Evolutionary conservation across 495 filamentous ascomycete species (phyloP).

Genomic region (Parachaetomium inaequale): DNA sequence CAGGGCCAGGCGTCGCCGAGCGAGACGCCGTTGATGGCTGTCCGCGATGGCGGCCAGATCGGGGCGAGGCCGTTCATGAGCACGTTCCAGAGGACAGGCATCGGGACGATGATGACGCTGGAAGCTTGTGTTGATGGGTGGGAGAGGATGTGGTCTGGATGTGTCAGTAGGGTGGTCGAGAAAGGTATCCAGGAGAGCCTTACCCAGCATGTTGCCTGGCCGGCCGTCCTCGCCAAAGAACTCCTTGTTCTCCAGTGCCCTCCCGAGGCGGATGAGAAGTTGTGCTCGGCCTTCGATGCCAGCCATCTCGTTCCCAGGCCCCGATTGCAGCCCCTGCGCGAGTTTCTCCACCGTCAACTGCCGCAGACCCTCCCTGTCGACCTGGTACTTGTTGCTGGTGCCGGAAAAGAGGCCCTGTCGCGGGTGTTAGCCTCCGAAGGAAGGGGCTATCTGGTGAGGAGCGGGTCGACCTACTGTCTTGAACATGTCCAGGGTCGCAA

Average conservation of each 20-base stretch:
- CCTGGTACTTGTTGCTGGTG: slow-evolving; percentile 78
- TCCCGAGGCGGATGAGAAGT: slow-evolving; percentile 69
- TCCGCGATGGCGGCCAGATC: slow-evolving; percentile 89
- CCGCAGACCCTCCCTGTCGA: slow-evolving; percentile 78
- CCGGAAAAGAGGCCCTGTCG: slow-evolving; percentile 81
- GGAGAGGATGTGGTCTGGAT: slow-evolving; percentile 80
- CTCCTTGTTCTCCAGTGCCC: slow-evolving; percentile 74
- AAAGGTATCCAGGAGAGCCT: slow-evolving; percentile 20
- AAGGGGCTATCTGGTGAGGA: no score
- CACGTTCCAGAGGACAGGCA: slow-evolving; percentile 89
- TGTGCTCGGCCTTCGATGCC: slow-evolving; percentile 84
- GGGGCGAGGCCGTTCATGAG: slow-evolving; percentile 82
- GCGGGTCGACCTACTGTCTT: slow-evolving; percentile 51
- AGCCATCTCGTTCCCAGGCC: slow-evolving; percentile 73
- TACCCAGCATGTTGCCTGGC: slow-evolving; percentile 95
- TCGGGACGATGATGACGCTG: slow-evolving; percentile 77
- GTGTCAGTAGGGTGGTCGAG: slow-evolving; percentile 4
- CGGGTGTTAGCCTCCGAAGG: neutral
- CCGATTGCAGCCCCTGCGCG: slow-evolving; percentile 78
- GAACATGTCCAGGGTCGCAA: slow-evolving; percentile 97
- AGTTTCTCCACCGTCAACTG: slow-evolving; percentile 70
- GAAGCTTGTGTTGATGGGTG: slow-evolving; percentile 85
- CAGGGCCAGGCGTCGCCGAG: slow-evolving; percentile 96
- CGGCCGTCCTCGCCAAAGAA: slow-evolving; percentile 82
- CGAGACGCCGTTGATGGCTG: slow-evolving; percentile 80